Evolutionary conservation across 805 yeast genomes (phyloP), one percentile per base, ranked within the genome.

Genomic region (Ogataea polymorpha): DNA sequence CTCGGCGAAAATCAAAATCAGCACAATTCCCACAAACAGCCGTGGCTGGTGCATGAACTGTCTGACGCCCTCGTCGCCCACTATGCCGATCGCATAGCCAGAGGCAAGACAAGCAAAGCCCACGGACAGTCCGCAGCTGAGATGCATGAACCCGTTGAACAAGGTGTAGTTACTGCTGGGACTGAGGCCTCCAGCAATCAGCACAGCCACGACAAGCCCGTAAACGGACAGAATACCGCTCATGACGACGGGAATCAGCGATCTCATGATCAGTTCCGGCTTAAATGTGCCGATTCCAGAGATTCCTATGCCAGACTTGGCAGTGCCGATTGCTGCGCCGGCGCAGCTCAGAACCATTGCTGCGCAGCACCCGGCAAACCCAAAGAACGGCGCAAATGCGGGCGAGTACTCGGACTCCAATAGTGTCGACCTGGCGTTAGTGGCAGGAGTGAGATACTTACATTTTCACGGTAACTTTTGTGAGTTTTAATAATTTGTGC

Each of bases 271-370:
- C 58, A 93, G 72, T 59, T 93, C 99, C 10, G 99, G 99, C 62
- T 86, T 86, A 70, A 91, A 93, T 34, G 96, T 85, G 72, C 98
- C 97, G 51, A 93, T 89, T 74, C 98, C 99, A 23, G 97, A 72
- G 56, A 93, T 93, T 75, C 99, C 99, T 49, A 93, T 82, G 44
- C 99, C 99, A 32, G 96, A 86, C 67, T 93, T 93, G 48, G 98
- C 98, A 3, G 98, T 91, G 44, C 99, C 99, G 53, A 89, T 82
- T 46, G 98, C 98, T 4, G 99, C 98, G 48, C 99, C 99, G n/a
- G 91, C 82, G 59, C 96, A 87, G 43, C 95, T 82, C 44, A 91
- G 71, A 17, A 87, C 77, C 86, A 88, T 86, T 37, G 96, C 96
- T 34, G 88, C 82, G 6, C 93, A 88, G 68, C 98, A 90, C 34